A percentile compares a stretch with the other conserved stretches of the same genome.
Evolutionary conservation across 2,329 filamentous ascomycete genomes (phyloP).

Genomic region (Colletotrichum lupini): DNA sequence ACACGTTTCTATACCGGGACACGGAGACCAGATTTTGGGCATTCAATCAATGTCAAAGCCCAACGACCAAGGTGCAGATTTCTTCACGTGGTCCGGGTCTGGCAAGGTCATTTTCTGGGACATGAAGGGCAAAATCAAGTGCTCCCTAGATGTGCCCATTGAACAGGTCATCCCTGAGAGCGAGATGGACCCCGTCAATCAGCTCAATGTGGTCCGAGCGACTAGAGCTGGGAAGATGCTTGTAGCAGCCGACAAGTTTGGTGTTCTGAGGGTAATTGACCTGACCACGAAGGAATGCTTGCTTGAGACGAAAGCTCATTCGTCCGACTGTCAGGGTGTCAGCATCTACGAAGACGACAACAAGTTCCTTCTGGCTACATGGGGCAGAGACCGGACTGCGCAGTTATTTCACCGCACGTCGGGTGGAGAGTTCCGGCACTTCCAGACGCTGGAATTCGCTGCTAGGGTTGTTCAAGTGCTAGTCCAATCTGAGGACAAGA

Average conservation of each 20-base stretch:
- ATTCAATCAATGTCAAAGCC: constrained; percentile 73
- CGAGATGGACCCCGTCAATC: constrained; percentile 66
- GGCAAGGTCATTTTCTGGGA: constrained; percentile 89
- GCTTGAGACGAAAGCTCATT: constrained; percentile 85
- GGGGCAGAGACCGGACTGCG: constrained; percentile 89
- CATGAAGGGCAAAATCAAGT: constrained; percentile 74
- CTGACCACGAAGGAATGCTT: constrained; percentile 68
- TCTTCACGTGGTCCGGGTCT: constrained; percentile 89
- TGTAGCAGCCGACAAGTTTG: constrained; percentile 86
- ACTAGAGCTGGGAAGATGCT: constrained; percentile 73
- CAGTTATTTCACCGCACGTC: constrained; percentile 81
- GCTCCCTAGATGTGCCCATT: constrained; percentile 73
- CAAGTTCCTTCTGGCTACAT: constrained; percentile 79
- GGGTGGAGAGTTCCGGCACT: constrained; percentile 73
- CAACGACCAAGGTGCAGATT: constrained; percentile 74
- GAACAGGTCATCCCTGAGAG: constrained; percentile 67
- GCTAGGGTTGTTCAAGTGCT: constrained; percentile 83
- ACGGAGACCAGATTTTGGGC: constrained; percentile 76
- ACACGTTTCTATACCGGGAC: constrained; percentile 70
- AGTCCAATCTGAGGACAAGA: constrained; percentile 77
- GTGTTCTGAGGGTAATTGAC: constrained; percentile 80
- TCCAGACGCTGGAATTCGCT: constrained; percentile 94
- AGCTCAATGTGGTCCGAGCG: constrained; percentile 69
- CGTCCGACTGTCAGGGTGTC: constrained; percentile 85
- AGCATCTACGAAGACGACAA: constrained; percentile 73